Evolutionary conservation across 257 asterid genomes (phyloP), one percentile per base, ranked within the genome.

Genomic region (Thymus mandschuricus): DNA sequence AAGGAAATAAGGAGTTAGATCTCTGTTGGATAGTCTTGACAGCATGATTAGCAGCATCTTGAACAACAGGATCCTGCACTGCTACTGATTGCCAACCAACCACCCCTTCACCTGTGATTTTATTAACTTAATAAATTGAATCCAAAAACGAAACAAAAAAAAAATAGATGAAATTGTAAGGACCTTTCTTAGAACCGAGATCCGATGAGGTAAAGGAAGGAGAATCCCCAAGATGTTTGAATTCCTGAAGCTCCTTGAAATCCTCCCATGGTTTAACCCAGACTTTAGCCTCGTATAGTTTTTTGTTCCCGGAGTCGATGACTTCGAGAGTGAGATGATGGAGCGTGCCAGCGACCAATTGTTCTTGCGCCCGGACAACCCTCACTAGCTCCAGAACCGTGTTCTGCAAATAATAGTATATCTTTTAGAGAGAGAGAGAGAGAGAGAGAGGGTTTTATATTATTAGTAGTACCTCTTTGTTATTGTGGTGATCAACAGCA

Each of bases 201-300:
- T 93, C 98, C 1, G 96, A 87, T 2, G 95, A 68, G 40, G 97
- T 88, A 40, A 88, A 73, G 63, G 80, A 35, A 2, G 96, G 86
- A 74, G 52, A 79, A 70, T 88, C 93, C 21, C 66, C 86, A 38
- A 86, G 86, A 68, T 81, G 92, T 68, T 77, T 88, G 85, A 94
- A 94, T 58, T 88, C 97, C 74, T 94, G 93, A 34, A 94, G 81
- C 71, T 94, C 90, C 86, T 84, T 91, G 44, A 91, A 94, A 68
- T 87, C 55, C 87, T 89, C 46, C 99, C 98, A 94, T 7, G 98
- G 95, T 69, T 91, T 94, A 0, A 91, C 97, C 99, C 97, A 94
- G 11, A 94, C 81, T 82, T 94, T 94, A 4, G 99, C 97, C 81
- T 83, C 86, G 21, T 94, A 94, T 1, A 91, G 84, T 70, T 82